Percentiles rank a stretch among this genome's conserved stretches.
phyloP scores from a whole-genome alignment of 2,329 filamentous ascomycete species.

The Fusarium udum region DNA sequence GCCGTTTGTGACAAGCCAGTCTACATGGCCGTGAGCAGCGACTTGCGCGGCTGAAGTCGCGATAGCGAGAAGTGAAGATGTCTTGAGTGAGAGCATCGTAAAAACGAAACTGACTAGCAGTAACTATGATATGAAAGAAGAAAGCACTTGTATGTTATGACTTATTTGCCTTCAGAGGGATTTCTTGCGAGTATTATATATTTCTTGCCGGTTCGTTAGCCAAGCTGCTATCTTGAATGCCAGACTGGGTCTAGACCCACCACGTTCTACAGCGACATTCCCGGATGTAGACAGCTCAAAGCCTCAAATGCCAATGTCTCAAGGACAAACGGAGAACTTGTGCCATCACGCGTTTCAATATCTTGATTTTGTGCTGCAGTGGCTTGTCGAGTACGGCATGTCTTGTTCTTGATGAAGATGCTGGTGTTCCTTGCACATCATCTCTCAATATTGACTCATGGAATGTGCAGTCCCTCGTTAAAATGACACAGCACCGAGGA shows the following conservation, averaged over 20 bases:
- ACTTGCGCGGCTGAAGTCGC: neutral
- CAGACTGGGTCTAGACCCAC: slow-evolving; percentile 22
- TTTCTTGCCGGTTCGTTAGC: neutral
- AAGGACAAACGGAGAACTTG: neutral
- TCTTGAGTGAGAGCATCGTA: slow-evolving; percentile 9
- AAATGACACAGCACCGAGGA: neutral
- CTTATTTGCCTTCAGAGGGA: fast-evolving
- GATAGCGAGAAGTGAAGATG: neutral
- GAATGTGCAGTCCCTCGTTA: neutral
- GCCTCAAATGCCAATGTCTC: slow-evolving; percentile 4
- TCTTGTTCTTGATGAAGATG: neutral
- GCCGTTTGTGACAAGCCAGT: slow-evolving; percentile 39
- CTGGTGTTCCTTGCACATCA: too few species aligned
- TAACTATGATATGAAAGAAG: neutral
- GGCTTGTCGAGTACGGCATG: neutral
- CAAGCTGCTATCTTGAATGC: neutral
- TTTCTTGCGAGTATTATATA: neutral
- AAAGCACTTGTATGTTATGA: too few species aligned
- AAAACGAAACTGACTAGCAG: neutral
- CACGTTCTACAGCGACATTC: neutral
- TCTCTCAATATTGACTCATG: neutral
- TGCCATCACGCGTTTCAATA: neutral
- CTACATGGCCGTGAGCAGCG: slow-evolving; percentile 37
- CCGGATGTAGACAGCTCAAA: neutral
- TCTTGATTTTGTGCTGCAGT: neutral